Evolutionary conservation across 2,329 filamentous ascomycete species (phyloP).

Genomic region (Chalara sp.): DNA sequence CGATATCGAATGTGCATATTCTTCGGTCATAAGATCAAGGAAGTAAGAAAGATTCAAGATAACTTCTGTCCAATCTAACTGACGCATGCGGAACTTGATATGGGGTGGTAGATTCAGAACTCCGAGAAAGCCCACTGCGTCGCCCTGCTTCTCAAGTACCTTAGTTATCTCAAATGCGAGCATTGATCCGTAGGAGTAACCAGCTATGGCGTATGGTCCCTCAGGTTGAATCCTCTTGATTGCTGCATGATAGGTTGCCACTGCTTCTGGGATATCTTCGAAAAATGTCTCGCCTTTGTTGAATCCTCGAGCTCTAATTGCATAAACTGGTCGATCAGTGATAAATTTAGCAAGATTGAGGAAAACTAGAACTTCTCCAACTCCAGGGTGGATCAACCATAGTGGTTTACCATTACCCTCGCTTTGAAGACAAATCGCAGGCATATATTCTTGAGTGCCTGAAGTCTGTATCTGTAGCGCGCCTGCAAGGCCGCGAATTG

Average conservation of each 20-base stretch:
- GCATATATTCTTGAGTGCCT: constrained; percentile 22
- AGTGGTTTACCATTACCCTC: constrained; percentile 30
- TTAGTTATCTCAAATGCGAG: constrained; percentile 45
- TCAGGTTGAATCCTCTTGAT: constrained; percentile 37
- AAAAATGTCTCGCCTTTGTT: constrained; percentile 31
- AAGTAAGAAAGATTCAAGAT: constrained; percentile 32
- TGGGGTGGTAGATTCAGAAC: constrained; percentile 42
- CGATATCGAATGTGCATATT: constrained; percentile 32
- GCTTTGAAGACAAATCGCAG: constrained; percentile 29
- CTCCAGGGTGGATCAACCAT: constrained; percentile 35
- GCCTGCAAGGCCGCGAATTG: constrained; percentile 20
- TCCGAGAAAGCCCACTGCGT: constrained; percentile 37
- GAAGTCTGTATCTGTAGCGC: constrained; percentile 10
- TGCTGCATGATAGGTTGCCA: constrained; percentile 32
- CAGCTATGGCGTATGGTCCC: constrained; percentile 45
- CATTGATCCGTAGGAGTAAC: constrained; percentile 44
- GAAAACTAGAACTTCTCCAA: constrained; percentile 37
- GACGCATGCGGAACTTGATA: constrained; percentile 29
- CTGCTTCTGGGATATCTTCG: constrained; percentile 30
- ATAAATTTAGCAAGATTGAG: constrained; percentile 33
- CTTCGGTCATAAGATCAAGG: constrained; percentile 29
- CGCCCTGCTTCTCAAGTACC: constrained; percentile 31
- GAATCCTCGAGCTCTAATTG: constrained; percentile 33
- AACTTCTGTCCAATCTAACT: constrained; percentile 29
- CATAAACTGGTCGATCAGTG: constrained; percentile 38